Base-by-base conservation (phyloP, 1,139 yeast species). In the Geotrichum restrictum region DNA sequence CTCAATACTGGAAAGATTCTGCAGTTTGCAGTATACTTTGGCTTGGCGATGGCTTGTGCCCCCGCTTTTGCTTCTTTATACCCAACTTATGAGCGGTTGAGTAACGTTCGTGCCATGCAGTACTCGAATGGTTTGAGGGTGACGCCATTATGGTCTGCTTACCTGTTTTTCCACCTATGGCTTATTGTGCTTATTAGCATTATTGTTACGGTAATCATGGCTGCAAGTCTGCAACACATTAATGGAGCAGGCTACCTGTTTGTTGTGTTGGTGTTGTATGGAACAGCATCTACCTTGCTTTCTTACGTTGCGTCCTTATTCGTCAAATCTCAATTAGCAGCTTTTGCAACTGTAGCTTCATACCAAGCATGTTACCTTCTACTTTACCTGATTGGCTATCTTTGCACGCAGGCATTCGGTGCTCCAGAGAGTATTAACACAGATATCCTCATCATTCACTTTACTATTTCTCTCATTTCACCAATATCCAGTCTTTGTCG, bases 71-170 rank as follows among this genome's bases (percentile, higher is more conserved):
- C 64, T 21, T 60, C 68, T 1, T 56, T 69, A 3, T 69, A 69
- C 51, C 73, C 73, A 2, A 70, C 73, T 1, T 65, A 60, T 55
- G 73, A 69, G 54, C 61, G 72, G 34, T 57, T 69, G 10, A 59
- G 65, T 39, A 62, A 63, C 44, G 72, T 69, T 8, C 58, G 73
- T 21, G 71, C 72, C 1, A 63, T 69, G 64, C 72, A 70, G 21
- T 69, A 69, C 51, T 69, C 73, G 4, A 69, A 70, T 48, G 73
- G 73, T 16, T 55, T 69, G 38, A 56, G 68, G 19, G 69, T 69
- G 1, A 45, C 66, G 10, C 72, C 73, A 1, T 54, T 69, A 16
- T 70, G 73, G 72, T 52, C 59, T 5, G 69, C 71, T 3, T 68
- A 69, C 49, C 50, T 65, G 3, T 27, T 65, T 19, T 67, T 63